These are phyloP conservation scores for Volvariella volvacea DNA, from an alignment of 1,284 basidiomycete genomes.

Conservation along the genomic window DNA sequence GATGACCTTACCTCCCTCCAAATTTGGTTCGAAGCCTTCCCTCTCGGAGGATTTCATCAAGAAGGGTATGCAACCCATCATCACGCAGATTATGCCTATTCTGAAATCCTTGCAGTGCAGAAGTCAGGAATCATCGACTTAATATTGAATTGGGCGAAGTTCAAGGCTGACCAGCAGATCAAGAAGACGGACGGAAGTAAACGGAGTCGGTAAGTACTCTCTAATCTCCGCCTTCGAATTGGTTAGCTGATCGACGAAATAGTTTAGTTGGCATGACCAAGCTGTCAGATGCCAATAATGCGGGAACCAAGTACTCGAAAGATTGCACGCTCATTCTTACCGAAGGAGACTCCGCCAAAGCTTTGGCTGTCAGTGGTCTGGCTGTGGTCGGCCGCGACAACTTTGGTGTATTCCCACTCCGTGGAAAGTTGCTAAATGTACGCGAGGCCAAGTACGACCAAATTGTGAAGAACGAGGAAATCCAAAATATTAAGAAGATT, in stretches of 20 bases:
- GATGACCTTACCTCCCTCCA: slow-evolving; percentile 81
- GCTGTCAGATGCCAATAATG: slow-evolving; percentile 96
- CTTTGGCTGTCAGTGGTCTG: slow-evolving; percentile 91
- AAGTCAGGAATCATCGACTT: slow-evolving; percentile 93
- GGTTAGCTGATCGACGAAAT: slow-evolving; percentile 1
- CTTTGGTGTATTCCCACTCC: slow-evolving; percentile 96
- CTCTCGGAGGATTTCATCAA: slow-evolving; percentile 94
- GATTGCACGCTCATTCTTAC: slow-evolving; percentile 96
- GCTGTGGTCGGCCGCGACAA: slow-evolving; percentile 94
- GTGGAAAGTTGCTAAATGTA: slow-evolving; percentile 96
- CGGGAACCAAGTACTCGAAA: slow-evolving; percentile 77
- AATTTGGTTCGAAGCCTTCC: slow-evolving; percentile 85
- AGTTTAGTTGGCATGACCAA: slow-evolving; percentile 90
- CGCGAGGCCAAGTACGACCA: slow-evolving; percentile 95
- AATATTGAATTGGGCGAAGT: slow-evolving; percentile 93
- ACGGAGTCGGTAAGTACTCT: slow-evolving; percentile 61
- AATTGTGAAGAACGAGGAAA: slow-evolving; percentile 98
- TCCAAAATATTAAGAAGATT: slow-evolving; percentile 97
- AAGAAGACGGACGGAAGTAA: slow-evolving; percentile 98
- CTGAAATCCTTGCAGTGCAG: slow-evolving; percentile 46
- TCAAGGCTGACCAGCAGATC: slow-evolving; percentile 92
- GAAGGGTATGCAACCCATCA: slow-evolving; percentile 59
- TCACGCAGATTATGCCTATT: slow-evolving; percentile 1
- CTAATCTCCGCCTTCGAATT: slow-evolving; percentile 1
- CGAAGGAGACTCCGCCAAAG: slow-evolving; percentile 99